These are phyloP conservation scores for Diaporthe citri DNA, from an alignment of 2,329 filamentous ascomycete genomes.

Conservation along the genomic window DNA sequence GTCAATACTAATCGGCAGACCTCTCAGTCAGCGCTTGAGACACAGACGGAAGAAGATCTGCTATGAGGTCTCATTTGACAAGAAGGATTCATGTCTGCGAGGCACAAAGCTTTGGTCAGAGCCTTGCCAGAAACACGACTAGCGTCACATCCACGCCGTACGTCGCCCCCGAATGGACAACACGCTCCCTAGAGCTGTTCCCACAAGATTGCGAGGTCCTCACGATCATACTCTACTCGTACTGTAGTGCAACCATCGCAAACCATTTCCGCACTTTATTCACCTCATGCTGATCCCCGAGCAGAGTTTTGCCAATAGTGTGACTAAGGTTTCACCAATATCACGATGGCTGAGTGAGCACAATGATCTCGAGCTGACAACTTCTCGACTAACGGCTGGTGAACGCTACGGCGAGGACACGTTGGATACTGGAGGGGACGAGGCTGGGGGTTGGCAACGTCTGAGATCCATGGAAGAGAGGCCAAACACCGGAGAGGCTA, in stretches of 20 bases:
- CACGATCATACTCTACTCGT: neutral
- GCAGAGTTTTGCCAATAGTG: neutral
- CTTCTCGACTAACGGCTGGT: neutral
- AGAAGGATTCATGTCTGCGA: neutral
- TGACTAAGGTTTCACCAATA: neutral
- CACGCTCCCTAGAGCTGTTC: neutral
- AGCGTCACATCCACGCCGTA: neutral
- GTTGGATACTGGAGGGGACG: neutral
- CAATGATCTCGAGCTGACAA: neutral
- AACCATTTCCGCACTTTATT: neutral
- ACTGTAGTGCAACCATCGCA: conserved; percentile 21
- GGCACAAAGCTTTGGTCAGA: neutral
- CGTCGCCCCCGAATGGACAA: neutral
- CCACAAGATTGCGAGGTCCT: neutral
- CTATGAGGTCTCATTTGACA: neutral
- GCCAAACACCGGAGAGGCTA: neutral
- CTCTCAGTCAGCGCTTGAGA: conserved; percentile 10
- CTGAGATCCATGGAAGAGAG: neutral
- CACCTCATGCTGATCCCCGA: neutral
- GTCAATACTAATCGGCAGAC: neutral
- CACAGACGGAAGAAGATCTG: neutral
- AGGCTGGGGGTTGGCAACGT: neutral
- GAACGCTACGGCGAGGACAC: neutral
- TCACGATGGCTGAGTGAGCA: conserved; percentile 12
- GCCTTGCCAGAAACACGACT: neutral